A percentile compares a stretch with the other conserved stretches of the same genome.
Conservation (phyloP, 192 early-diverging fungal species). For the Backusella australiensis region DNA sequence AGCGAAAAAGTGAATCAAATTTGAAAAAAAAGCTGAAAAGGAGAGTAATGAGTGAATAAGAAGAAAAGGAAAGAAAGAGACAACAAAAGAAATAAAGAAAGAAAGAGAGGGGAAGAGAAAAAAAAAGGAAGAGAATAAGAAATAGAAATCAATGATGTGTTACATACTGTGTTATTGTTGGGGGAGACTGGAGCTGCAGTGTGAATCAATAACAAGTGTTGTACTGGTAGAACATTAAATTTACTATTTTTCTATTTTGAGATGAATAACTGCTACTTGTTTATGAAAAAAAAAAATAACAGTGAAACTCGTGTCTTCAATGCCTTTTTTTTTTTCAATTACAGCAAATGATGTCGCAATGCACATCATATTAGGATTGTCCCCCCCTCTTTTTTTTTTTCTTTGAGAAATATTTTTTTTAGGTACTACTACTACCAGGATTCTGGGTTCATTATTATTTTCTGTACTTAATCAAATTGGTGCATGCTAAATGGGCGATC, state of each 20-base stretch:
- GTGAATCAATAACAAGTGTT: neutral
- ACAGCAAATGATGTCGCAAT: neutral
- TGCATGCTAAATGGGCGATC: neutral
- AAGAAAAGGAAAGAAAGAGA: neutral
- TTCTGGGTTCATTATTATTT: constrained; percentile 1
- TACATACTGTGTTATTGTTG: neutral
- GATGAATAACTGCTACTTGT: neutral
- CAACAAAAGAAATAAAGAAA: too few relatives aligned
- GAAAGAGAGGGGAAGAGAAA: neutral
- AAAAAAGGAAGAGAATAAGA: neutral
- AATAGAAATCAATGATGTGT: neutral
- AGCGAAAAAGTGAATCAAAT: neutral
- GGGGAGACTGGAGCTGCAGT: neutral
- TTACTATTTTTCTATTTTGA: constrained; percentile 10
- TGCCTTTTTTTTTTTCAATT: neutral
- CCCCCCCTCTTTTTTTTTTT: neutral
- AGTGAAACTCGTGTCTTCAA: neutral
- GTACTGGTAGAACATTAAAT: constrained; percentile 10
- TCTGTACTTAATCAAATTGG: neutral
- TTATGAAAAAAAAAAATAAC: neutral
- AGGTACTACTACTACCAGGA: neutral
- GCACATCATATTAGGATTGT: neutral
- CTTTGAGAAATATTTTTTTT: neutral
- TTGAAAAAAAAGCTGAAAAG: neutral
- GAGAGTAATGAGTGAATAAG: neutral